Base-by-base conservation (phyloP, 176 grass and related monocot species). In the Chloris gayana region DNA sequence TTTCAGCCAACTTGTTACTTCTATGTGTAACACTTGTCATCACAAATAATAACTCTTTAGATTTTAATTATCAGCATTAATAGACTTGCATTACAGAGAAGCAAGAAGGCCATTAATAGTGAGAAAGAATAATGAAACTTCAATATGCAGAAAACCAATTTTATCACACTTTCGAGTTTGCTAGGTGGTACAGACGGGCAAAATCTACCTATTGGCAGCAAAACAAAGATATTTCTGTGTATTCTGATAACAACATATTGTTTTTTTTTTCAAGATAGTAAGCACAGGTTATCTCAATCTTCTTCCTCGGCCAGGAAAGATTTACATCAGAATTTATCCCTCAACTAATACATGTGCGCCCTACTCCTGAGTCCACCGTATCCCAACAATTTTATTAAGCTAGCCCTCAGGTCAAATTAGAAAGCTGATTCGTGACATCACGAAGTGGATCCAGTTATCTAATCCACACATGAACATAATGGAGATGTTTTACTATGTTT, bases 81-180 rank as follows among this genome's bases (percentile, higher is more conserved):
- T n/a, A 17, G 33, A 37, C 14, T 34, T 33, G 14, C n/a, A 70
- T 80, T 49, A 44, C 6, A 11, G n/a, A 81, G 18, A 59, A 70
- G 19, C 27, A 81, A 21, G 58, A 70, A 59, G 14, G 14, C 32
- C 53, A 80, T 73, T 7, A 65, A 65, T 18, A 6, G 9, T 1
- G 10, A 35, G 38, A 46, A n/a, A 10, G 15, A 70, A 70, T 25
- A 45, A 46, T 57, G 37, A 49, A 84, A 26, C 18, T 31, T 49
- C 15, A 77, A 1, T 61, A 35, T 26, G 21, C 6, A 69, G 14
- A 1, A 3, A 47, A 47, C 14, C 45, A 17, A 15, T 14, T 47
- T 47, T 17, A 35, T 49, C 63, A 69, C 29, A 78, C 34, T 32
- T 69, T 69, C 53, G 77, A 77, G 73, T 35, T 47, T 50, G 27